phyloP scores from a whole-genome alignment of 1,284 basidiomycete species.

The Irpex sp. region DNA sequence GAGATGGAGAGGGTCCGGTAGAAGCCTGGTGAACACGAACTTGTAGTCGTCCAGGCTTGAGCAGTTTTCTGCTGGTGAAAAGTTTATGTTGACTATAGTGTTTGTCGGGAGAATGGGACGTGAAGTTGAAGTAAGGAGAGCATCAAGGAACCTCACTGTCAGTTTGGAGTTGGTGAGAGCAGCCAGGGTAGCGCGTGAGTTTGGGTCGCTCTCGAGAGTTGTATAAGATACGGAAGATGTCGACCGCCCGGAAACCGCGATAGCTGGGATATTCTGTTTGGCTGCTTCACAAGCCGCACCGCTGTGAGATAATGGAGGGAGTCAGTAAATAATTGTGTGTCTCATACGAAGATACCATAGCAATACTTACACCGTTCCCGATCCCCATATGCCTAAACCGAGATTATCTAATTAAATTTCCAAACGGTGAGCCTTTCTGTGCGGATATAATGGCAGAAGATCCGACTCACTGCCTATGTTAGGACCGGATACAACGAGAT shows the following conservation, averaged over 20 bases:
- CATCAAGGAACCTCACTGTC: conserved; percentile 35
- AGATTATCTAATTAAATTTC: conserved; percentile 31
- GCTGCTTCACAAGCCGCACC: conserved; percentile 46
- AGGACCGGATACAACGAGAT: conserved; percentile 47
- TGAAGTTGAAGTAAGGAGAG: conserved; percentile 30
- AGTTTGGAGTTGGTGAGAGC: conserved; percentile 41
- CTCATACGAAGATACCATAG: conserved; percentile 40
- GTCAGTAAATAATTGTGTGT: neutral
- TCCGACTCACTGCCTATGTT: conserved; percentile 40
- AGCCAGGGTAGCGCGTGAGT: conserved; percentile 30
- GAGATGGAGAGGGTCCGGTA: conserved; percentile 20
- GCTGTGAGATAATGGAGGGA: conserved; percentile 22
- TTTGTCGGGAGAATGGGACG: conserved; percentile 39
- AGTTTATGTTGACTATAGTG: conserved; percentile 50
- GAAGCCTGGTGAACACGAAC: conserved; percentile 44
- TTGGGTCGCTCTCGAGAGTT: conserved; percentile 34
- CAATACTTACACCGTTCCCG: conserved; percentile 46
- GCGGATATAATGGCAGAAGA: neutral
- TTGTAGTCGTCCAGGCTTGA: conserved; percentile 32
- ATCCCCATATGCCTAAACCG: conserved; percentile 28
- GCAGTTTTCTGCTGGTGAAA: conserved; percentile 38
- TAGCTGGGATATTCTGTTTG: conserved; percentile 42
- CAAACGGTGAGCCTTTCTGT: neutral
- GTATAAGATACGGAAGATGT: conserved; percentile 44
- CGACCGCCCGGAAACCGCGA: conserved; percentile 44